phyloP scores from a whole-genome alignment of 2,329 filamentous ascomycete genomes.

The Aphanocladium album region DNA sequence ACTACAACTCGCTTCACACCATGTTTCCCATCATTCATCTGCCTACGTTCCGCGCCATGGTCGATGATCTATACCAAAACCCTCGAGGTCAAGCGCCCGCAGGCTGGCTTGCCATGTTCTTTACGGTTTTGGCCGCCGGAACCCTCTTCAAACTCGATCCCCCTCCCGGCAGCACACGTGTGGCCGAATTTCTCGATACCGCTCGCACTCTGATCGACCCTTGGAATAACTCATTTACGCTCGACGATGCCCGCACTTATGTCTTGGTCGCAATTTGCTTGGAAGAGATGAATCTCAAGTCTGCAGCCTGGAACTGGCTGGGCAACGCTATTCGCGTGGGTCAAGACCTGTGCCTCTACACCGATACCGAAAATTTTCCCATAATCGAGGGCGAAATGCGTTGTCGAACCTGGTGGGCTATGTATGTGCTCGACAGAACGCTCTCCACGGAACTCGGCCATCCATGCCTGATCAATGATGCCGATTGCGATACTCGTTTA shows the following conservation, averaged over 20 bases:
- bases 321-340: constrained; percentile 73
- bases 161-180: constrained; percentile 46
- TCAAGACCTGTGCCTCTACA: constrained; percentile 78
- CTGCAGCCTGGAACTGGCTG: constrained; percentile 81
- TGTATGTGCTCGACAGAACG: constrained; percentile 83
- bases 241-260: constrained; percentile 69
- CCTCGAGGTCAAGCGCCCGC: constrained; percentile 55
- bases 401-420: constrained; percentile 85
- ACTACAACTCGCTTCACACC: constrained; percentile 70
- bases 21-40: constrained; percentile 85
- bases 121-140: constrained; percentile 77
- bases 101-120: constrained; percentile 76
- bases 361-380: constrained; percentile 67
- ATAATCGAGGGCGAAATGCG: constrained; percentile 80
- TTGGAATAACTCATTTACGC: constrained; percentile 71
- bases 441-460: constrained; percentile 75
- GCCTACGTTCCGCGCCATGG: constrained; percentile 71
- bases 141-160: constrained; percentile 61
- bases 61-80: constrained; percentile 71
- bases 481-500: constrained; percentile 78
- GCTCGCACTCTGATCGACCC: constrained; percentile 68
- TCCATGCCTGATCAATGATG: constrained; percentile 77
- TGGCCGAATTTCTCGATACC: constrained; percentile 64
- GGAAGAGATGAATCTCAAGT: constrained; percentile 80
- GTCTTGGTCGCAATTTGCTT: constrained; percentile 74